Percentiles rank a stretch among this genome's conserved stretches.
Conservation (phyloP, 805 yeast species). For the Suhomyces kilbournensis region DNA sequence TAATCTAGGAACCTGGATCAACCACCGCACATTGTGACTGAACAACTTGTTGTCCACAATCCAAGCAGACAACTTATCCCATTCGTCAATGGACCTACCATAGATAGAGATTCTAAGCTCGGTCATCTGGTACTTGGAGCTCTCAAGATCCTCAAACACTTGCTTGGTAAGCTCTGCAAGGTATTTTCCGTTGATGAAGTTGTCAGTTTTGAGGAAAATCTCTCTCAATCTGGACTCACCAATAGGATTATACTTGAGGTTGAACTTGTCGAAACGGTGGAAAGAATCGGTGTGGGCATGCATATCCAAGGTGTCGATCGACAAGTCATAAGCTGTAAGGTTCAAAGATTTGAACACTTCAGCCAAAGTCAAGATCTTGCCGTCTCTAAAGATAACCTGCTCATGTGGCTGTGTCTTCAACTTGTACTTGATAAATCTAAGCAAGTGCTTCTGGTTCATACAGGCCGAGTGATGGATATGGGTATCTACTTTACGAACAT, state of each 20-base stretch:
- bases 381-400: conserved; percentile 91
- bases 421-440: conserved; percentile 92
- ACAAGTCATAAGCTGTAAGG: conserved; percentile 88
- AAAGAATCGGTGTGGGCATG: conserved; percentile 98
- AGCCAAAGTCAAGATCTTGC: conserved; percentile 76
- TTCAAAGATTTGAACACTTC: conserved; percentile 90
- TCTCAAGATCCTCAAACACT: conserved; percentile 90
- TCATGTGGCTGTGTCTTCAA: conserved; percentile 84
- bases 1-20: conserved; percentile 90
- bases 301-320: conserved; percentile 97
- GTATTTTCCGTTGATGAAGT: conserved; percentile 82
- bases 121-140: conserved; percentile 94
- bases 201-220: conserved; percentile 92
- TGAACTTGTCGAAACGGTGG: conserved; percentile 97
- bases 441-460: conserved; percentile 96
- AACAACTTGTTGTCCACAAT: conserved; percentile 87
- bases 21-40: conserved; percentile 95
- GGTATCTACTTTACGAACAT: conserved; percentile 94
- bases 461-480: conserved; percentile 99
- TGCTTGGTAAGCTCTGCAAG: conserved; percentile 92
- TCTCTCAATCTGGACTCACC: conserved; percentile 98
- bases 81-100: conserved; percentile 85
- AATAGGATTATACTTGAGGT: conserved; percentile 93
- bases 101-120: conserved; percentile 94
- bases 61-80: conserved; percentile 97